Evolutionary conservation across 148 eudicot genomes (phyloP).

Genomic region (Euryodendron excelsum): DNA sequence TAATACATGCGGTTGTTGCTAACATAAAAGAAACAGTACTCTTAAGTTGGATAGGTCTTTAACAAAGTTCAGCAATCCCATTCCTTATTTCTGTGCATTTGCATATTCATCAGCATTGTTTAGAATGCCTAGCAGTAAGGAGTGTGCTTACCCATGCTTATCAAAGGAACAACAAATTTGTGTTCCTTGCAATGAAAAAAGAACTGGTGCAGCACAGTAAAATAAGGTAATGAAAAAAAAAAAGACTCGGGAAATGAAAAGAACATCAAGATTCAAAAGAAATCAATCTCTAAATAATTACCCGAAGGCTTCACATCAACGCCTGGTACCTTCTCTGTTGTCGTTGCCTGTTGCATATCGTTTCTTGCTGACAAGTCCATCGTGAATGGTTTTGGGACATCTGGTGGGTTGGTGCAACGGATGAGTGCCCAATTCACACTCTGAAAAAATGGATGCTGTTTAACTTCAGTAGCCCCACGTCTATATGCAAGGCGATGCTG

Average conservation of each 20-base stretch:
- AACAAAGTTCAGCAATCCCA: conserved; percentile 14
- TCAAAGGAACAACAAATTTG: conserved; percentile 1
- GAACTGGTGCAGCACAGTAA: conserved; percentile 12
- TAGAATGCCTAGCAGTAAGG: background rate
- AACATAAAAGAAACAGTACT: conserved; percentile 8
- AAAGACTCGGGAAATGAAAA: background rate
- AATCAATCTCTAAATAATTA: conserved; percentile 81
- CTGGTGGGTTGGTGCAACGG: conserved; percentile 85
- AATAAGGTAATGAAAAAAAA: background rate
- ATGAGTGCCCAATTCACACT: conserved; percentile 94
- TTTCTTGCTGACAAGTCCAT: background rate
- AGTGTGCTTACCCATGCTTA: background rate
- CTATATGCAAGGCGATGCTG: conserved; percentile 91
- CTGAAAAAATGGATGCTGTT: conserved; percentile 95
- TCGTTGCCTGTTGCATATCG: conserved; percentile 6
- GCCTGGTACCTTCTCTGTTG: conserved; percentile 35
- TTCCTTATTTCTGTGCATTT: conserved; percentile 19
- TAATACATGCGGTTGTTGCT: background rate
- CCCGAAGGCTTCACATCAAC: conserved; percentile 67
- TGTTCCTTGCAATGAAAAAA: conserved; percentile 1
- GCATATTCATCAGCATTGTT: conserved; percentile 9
- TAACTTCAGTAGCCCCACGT: conserved; percentile 92
- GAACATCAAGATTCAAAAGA: conserved; percentile 54
- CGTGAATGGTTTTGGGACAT: conserved; percentile 47
- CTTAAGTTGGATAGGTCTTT: no score